Evolutionary conservation across 2,329 filamentous ascomycete genomes (phyloP), one percentile per base, ranked within the genome.

Genomic region (Stachybotrys chlorohalonatus): DNA sequence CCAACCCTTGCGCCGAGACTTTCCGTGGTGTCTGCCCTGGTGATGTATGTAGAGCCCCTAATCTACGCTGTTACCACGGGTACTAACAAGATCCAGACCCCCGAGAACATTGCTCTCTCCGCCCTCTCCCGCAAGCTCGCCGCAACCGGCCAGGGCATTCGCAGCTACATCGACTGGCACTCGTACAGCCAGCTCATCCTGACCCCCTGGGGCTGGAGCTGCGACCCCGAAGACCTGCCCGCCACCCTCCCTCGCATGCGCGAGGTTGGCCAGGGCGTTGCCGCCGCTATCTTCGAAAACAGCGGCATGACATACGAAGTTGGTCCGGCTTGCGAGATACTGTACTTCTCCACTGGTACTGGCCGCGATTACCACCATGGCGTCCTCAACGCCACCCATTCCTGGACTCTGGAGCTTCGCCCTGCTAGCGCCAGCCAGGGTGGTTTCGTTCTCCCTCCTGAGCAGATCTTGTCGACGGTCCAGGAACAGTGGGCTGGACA

Each of bases 121-220:
- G 50, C 72, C 6, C 76, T 77, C 49, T 69, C 80, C 17, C 70
- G 73, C 51, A 62, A 66, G 46, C 62, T 83, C 30, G 69, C 72
- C 4, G 63, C 64, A 2, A 65, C 65, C 15, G 36, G 58, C 4
- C 71, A 75, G 51, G 77, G 77, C 3, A 71, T 83, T 53, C 75
- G 78, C 54, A 68, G 81, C 11, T 85, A 79, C 68, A 76, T 84
- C 63, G 82, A 85, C 66, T 79, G 79, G 66, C 82, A 84, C 65
- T 76, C 77, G 24, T 84, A 83, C 68, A 72, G 73, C 13, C 79
- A 83, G 60, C 71, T 75, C 52, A 75, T 83, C 54, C 70, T 82
- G 51, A 74, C 77, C 16, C 78, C 75, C 7, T 83, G 80, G 64
- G 80, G 81, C 15, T 84, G 81, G 68, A 77, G 73, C 8, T 82